Conservation (phyloP, 257 asterid genomes). For the Jacaranda copaia region DNA sequence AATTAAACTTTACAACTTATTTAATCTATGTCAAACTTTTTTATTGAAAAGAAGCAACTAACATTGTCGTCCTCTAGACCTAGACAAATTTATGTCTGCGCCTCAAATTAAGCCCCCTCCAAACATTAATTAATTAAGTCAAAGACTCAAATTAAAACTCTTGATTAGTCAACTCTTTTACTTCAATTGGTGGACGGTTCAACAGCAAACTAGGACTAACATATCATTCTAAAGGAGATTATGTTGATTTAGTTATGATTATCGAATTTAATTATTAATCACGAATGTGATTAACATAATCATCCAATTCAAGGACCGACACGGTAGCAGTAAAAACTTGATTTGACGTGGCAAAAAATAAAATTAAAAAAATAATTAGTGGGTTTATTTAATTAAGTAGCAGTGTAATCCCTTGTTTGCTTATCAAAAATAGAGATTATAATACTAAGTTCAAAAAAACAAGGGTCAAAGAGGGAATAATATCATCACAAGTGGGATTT, state of each 20-base stretch:
- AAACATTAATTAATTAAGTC: constrained; percentile 19
- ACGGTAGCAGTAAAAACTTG: constrained; percentile 32
- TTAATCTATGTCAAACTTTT: constrained; percentile 14
- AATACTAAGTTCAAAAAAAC: constrained; percentile 2
- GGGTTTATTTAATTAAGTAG: constrained; percentile 34
- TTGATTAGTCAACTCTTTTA: constrained; percentile 36
- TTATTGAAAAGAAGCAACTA: not conserved
- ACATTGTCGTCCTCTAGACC: constrained; percentile 37
- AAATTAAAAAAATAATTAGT: not conserved
- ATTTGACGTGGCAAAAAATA: constrained; percentile 4
- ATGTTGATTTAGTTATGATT: not conserved
- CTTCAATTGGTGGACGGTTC: constrained; percentile 45
- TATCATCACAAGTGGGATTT: constrained; percentile 28
- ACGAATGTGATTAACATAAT: not conserved
- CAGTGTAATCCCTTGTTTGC: constrained; percentile 27
- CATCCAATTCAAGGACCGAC: constrained; percentile 32
- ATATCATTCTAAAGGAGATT: not conserved
- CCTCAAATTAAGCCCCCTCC: constrained; percentile 6
- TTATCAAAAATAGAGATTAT: not conserved
- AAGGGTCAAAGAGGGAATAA: constrained; percentile 31
- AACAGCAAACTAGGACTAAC: constrained; percentile 36
- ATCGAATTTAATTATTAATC: constrained; percentile 1
- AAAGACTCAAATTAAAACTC: not conserved
- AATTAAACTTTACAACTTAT: not conserved
- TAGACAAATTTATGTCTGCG: constrained; percentile 26